Percentiles rank a stretch among this genome's conserved stretches.
phyloP scores from a whole-genome alignment of 345 rosid species.

The Stellera chamaejasme region DNA sequence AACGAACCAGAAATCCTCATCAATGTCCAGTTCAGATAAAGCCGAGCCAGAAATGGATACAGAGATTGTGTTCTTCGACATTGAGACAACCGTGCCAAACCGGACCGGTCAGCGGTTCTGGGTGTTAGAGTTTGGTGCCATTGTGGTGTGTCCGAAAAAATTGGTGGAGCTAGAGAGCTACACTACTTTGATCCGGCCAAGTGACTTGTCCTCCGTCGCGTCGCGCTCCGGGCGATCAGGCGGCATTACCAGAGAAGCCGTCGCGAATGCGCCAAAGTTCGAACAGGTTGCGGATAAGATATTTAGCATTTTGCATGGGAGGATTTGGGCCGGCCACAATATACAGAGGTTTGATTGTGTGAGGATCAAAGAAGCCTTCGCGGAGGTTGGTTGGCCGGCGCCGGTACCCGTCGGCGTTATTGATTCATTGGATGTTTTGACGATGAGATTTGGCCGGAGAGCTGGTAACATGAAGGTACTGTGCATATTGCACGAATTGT shows the following conservation, averaged over 20 bases:
- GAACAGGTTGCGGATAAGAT: constrained; percentile 67
- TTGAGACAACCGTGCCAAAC: constrained; percentile 79
- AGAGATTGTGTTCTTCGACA: constrained; percentile 74
- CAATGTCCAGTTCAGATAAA: constrained; percentile 7
- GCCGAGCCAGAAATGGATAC: constrained; percentile 17
- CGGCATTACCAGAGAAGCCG: constrained; percentile 69
- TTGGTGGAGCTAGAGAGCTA: constrained; percentile 61
- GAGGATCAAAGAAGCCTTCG: constrained; percentile 76
- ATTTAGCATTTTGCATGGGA: constrained; percentile 49
- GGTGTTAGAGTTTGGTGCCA: constrained; percentile 84
- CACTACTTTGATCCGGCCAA: constrained; percentile 67
- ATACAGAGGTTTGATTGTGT: constrained; percentile 77
- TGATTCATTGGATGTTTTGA: constrained; percentile 73
- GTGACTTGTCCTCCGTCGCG: constrained; percentile 46
- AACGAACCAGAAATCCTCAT: background rate
- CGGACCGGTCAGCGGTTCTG: constrained; percentile 45
- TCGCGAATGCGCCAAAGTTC: constrained; percentile 53
- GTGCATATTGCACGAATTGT: background rate
- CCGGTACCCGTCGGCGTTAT: constrained; percentile 64
- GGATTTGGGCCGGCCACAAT: constrained; percentile 95
- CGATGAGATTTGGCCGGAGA: constrained; percentile 67
- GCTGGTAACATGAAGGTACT: constrained; percentile 95
- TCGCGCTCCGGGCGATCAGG: constrained; percentile 43
- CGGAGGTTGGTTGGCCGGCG: constrained; percentile 45
- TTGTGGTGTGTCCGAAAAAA: constrained; percentile 61